These are phyloP conservation scores for Coleophoma cylindrospora DNA, from an alignment of 2,329 filamentous ascomycete species.

Conservation along the genomic window DNA sequence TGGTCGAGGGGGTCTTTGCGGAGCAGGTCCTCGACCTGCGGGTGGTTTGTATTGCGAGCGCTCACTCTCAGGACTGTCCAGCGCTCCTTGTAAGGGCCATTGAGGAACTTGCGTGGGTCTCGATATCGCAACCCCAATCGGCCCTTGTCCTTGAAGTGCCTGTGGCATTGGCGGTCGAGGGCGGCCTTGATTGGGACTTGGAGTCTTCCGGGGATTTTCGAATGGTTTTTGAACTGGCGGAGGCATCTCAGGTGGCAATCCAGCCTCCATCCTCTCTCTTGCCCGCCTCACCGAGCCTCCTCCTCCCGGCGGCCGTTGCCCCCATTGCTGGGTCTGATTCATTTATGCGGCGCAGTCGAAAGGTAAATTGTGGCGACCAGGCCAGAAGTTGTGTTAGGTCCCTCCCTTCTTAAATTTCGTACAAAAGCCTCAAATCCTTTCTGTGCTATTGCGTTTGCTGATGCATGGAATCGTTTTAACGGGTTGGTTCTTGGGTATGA, in stretches of 20 bases:
- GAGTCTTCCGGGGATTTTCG: conserved; percentile 8
- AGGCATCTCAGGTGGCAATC: conserved; percentile 25
- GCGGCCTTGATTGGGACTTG: conserved; percentile 12
- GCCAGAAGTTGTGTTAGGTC: not conserved
- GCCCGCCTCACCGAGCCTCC: conserved; percentile 49
- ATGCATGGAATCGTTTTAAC: conserved; percentile 25
- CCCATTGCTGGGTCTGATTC: conserved; percentile 22
- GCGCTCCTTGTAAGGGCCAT: conserved; percentile 41
- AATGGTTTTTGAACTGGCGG: conserved; percentile 13
- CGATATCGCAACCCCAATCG: conserved; percentile 37
- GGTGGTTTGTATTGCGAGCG: conserved; percentile 43
- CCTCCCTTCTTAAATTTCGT: conserved; percentile 8
- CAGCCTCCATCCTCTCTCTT: conserved; percentile 46
- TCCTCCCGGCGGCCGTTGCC: conserved; percentile 11
- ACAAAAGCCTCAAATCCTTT: conserved; percentile 16
- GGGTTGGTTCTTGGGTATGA: conserved; percentile 11
- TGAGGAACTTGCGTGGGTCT: conserved; percentile 45
- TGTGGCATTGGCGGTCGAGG: conserved; percentile 16
- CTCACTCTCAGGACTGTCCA: conserved; percentile 10
- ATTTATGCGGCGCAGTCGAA: conserved; percentile 11
- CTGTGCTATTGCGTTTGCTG: conserved; percentile 19
- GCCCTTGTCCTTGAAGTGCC: conserved; percentile 13
- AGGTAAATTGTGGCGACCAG: not conserved
- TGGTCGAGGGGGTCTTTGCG: conserved; percentile 54
- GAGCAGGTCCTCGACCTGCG: conserved; percentile 43